Evolutionary conservation across 139 green algal genomes (phyloP), one percentile per base, ranked within the genome.

Genomic region (Chlamydomonas sp.): DNA sequence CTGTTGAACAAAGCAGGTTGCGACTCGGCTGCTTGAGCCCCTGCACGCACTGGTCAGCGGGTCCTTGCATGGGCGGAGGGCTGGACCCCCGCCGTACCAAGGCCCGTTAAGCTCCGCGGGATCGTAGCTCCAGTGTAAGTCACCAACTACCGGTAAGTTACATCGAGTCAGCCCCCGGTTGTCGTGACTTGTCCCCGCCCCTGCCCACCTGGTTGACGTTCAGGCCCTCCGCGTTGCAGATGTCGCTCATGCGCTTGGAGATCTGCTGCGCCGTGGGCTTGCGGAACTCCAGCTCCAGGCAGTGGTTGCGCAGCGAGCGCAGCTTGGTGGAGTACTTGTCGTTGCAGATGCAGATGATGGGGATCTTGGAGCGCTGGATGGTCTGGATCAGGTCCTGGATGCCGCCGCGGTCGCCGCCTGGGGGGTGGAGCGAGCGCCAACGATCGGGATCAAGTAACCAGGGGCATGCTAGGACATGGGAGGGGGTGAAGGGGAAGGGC

Each of bases 301-400:
- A 97, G 90, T 99, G 91, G 90, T 98, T 98, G 31, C 90, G 89
- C 78, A 99, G 92, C 2, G 89, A 94, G 77, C 94, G 95, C 57
- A 99, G 92, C 93, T 99, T 99, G 87, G 90, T 95, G 83, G 89
- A 93, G 92, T 99, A 99, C 91, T 98, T 98, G 92, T 99, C 98
- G 88, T 99, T 99, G 95, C 96, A 99, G 89, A 99, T 99, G 94
- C 94, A 97, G 87, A 99, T 97, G 92, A 99, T 99, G 89, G 98
- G 98, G 78, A 99, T 91, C 88, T 96, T 96, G 79, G 85, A 93
- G 31, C 86, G 88, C 74, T 96, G 94, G 89, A 99, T 99, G 79
- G 92, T 99, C 63, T 95, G 64, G 49, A 99, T 99, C 20, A 99
- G 92, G 85, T 99, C 98, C 6, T 91, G 76, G 31, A 99, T 93